Conservation (phyloP, 163 green algal genomes). For the Scenedesmus sp. region DNA sequence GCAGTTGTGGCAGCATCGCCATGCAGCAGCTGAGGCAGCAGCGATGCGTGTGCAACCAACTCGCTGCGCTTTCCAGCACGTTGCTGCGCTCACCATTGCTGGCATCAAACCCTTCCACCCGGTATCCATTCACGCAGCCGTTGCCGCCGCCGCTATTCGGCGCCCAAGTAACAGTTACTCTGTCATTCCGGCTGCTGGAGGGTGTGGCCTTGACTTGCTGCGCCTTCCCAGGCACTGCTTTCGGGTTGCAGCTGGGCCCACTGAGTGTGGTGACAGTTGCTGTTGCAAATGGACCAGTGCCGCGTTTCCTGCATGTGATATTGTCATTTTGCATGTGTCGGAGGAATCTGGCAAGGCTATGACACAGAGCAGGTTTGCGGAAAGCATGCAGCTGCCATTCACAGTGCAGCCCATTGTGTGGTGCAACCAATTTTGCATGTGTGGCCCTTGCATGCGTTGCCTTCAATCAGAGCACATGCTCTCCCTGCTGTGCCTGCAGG, state of each 20-base stretch:
- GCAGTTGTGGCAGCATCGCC: too few relatives aligned
- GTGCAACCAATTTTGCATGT: too few relatives aligned
- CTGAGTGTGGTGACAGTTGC: background rate
- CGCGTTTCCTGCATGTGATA: background rate
- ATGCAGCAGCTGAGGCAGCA: background rate
- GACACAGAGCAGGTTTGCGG: too few relatives aligned
- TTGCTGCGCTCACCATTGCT: background rate
- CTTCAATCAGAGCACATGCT: too few relatives aligned
- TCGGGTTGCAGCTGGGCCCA: slow-evolving; percentile 35
- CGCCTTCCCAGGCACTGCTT: background rate
- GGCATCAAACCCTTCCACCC: slow-evolving; percentile 26
- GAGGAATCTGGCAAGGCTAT: too few relatives aligned
- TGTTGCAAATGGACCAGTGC: background rate
- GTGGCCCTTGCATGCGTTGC: too few relatives aligned
- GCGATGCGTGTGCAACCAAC: background rate
- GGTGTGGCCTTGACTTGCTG: too few relatives aligned
- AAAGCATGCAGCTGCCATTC: too few relatives aligned
- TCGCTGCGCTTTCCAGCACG: background rate
- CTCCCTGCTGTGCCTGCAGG: too few relatives aligned
- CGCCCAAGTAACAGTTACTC: slow-evolving; percentile 17
- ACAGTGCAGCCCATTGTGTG: too few relatives aligned
- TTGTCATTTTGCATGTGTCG: too few relatives aligned
- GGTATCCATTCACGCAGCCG: slow-evolving; percentile 18
- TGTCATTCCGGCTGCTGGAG: background rate
- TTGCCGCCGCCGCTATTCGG: background rate